These are phyloP conservation scores for Nannizzia gypsea DNA, from an alignment of 2,329 filamentous ascomycete genomes.

Conservation along the genomic window DNA sequence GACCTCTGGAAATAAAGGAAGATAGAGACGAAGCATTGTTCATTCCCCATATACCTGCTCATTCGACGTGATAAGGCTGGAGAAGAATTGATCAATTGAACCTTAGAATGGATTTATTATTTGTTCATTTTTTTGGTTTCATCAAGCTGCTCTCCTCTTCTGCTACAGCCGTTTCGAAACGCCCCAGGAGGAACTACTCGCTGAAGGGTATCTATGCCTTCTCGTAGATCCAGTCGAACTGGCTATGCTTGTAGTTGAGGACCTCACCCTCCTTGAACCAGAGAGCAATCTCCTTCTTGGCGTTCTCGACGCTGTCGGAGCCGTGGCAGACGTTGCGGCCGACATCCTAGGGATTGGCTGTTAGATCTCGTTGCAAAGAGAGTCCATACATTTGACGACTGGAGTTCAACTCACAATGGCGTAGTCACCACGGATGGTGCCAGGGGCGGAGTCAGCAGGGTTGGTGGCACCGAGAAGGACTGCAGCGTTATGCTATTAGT, in stretches of 20 bases:
- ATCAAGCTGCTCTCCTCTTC: not conserved
- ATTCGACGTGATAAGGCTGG: not conserved
- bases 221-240: conserved; percentile 96
- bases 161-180: not conserved
- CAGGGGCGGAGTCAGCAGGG: conserved; percentile 83
- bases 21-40: conserved; percentile 1
- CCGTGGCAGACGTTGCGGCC: conserved; percentile 99
- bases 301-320: conserved; percentile 95
- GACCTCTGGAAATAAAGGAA: not conserved
- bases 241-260: conserved; percentile 68
- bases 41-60: not conserved
- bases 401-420: conserved; percentile 49
- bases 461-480: conserved; percentile 97
- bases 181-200: not conserved
- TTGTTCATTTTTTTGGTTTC: not conserved
- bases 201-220: conserved; percentile 43
- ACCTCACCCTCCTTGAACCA: conserved; percentile 93
- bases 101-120: not conserved
- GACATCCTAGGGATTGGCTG: conserved; percentile 45
- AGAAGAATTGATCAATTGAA: not conserved
- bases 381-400: not conserved
- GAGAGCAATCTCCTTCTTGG: conserved; percentile 98
- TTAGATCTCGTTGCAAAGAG: conserved; percentile 4
- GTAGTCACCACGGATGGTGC: conserved; percentile 94
- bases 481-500: conserved; percentile 22